A percentile compares a stretch with the other conserved stretches of the same genome.
Evolutionary conservation across 176 grass and related monocot genomes (phyloP).

Genomic region (Cenchrus americanus): DNA sequence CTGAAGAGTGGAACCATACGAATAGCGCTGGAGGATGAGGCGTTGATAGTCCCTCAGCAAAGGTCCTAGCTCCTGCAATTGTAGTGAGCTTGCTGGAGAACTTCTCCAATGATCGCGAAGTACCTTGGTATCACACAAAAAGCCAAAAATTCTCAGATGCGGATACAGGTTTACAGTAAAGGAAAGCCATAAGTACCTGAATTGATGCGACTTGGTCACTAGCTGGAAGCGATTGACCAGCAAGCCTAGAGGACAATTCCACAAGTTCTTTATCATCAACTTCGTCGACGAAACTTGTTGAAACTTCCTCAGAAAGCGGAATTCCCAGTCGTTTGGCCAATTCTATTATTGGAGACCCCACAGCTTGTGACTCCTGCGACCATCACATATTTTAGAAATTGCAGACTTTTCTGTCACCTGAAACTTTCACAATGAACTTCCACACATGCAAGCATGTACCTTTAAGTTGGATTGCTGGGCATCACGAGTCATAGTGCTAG

Average conservation of each 20-base stretch:
- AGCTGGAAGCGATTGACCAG: conserved; percentile 64
- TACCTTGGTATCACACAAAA: conserved; percentile 53
- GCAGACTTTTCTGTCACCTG: neutral
- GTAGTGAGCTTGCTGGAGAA: conserved; percentile 62
- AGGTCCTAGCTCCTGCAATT: conserved; percentile 77
- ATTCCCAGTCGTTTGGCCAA: conserved; percentile 80
- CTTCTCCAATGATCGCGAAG: conserved; percentile 82
- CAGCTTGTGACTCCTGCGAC: conserved; percentile 32
- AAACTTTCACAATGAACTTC: conserved; percentile 6
- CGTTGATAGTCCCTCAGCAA: conserved; percentile 89
- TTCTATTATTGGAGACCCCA: conserved; percentile 54
- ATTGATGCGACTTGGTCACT: conserved; percentile 64
- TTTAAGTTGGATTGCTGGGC: conserved; percentile 44
- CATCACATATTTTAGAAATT: conserved; percentile 28
- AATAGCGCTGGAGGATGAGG: conserved; percentile 51
- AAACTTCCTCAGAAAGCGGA: conserved; percentile 63
- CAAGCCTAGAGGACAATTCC: conserved; percentile 68
- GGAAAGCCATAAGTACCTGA: conserved; percentile 56
- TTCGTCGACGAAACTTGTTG: conserved; percentile 72
- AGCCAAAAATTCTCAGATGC: conserved; percentile 11
- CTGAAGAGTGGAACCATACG: conserved; percentile 51
- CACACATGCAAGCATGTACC: conserved; percentile 48
- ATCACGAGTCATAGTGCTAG: conserved; percentile 42
- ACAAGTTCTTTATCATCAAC: conserved; percentile 79
- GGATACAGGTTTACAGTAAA: conserved; percentile 16